Base-by-base conservation (phyloP, 179 eudicot species). In the Silene vulgaris region DNA sequence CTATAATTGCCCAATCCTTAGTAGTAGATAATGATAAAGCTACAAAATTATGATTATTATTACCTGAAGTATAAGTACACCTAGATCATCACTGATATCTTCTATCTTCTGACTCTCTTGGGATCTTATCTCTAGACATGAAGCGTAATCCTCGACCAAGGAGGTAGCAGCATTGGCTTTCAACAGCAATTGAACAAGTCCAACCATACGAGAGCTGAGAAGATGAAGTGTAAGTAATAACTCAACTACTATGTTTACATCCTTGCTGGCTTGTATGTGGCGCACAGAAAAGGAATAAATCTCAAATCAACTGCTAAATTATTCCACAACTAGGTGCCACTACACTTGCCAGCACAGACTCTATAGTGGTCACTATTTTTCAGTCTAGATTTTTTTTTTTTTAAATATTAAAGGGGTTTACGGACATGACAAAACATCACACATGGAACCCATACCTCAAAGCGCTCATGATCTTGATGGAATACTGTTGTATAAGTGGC, bases 101-200 rank as follows among this genome's bases (percentile, higher is more conserved):
- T 93, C 98, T 69, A 90, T 80, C 75, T 78, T 70, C 80, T 87
- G 99, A 82, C 85, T 79, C 78, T 93, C 99, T 81, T 96, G 96
- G 52, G 96, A 87, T 72, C 99, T 82, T 52, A 88, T 81, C 89
- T 96, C 99, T 63, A 96, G 82, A 78, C 99, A 96, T 65, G 98
- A 89, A 80, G 98, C 99, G 78, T 96, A 96, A 81, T 96, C 99
- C 88, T 93, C 98, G 73, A 90, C 85, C 91, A 96, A 85, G 56
- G 88, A 82, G 73, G 78, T 87, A 17, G 96, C 97, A 75, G 96
- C 88, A 86, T 84, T 88, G 29, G 88, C 85, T 84, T 96, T 91
- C 67, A 93, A 68, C 66, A 96, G 87, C 85, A 96, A 84, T 75
- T 82, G 96, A 68, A 90, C 90, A 68, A 93, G 96, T 81, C 96